phyloP scores from a whole-genome alignment of 106 monocot species.

The Gastrodia elata region DNA sequence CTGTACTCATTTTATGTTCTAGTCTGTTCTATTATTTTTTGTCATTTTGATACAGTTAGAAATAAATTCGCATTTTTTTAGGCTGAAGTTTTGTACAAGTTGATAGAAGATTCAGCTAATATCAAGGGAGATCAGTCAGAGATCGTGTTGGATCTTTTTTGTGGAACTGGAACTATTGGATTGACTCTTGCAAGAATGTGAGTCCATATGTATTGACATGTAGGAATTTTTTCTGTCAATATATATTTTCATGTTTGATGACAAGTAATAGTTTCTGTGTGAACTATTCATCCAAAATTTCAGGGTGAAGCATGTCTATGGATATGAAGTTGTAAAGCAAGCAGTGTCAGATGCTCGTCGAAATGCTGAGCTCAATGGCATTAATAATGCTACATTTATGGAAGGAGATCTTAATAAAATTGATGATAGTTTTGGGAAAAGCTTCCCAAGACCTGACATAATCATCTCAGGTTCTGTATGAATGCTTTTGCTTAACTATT shows the following conservation, averaged over 20 bases:
- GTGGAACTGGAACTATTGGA: conserved; percentile 98
- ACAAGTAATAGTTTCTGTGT: neutral
- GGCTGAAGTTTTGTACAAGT: conserved; percentile 90
- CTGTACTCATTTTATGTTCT: neutral
- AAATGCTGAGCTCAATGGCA: conserved; percentile 81
- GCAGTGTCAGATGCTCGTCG: conserved; percentile 76
- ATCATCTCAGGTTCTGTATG: conserved; percentile 67
- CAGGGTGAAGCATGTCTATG: conserved; percentile 86
- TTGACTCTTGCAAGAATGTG: conserved; percentile 89
- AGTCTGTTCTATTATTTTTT: neutral
- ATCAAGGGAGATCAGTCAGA: conserved; percentile 88
- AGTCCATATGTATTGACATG: neutral
- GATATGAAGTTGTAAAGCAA: conserved; percentile 82
- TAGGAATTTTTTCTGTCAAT: neutral
- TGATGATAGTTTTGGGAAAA: conserved; percentile 66
- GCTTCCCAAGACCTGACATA: conserved; percentile 85
- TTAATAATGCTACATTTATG: conserved; percentile 85
- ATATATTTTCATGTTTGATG: neutral
- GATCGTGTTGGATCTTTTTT: conserved; percentile 85
- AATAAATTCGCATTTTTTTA: conserved; percentile 13
- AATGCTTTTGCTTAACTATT: neutral
- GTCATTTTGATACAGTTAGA: neutral
- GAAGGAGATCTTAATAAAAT: conserved; percentile 99
- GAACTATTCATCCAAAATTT: neutral
- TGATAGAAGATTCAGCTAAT: conserved; percentile 73